phyloP scores from a whole-genome alignment of 768 basidiomycete genomes.

The Leucosporidium yakuticum region DNA sequence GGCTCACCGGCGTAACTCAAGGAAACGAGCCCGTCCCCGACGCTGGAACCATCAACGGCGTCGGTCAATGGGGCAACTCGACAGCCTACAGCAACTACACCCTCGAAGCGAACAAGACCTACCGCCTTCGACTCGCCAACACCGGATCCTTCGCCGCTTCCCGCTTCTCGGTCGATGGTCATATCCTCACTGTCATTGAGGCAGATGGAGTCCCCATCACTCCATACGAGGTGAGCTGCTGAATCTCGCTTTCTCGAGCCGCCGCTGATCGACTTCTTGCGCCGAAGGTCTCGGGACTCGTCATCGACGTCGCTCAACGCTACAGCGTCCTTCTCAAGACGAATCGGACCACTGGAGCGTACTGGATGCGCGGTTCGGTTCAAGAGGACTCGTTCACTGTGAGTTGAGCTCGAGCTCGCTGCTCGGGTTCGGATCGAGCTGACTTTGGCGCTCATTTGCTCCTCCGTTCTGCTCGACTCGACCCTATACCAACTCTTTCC shows the following conservation, averaged over 20 bases:
- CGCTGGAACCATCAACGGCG: slow-evolving; percentile 7
- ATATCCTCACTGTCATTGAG: slow-evolving; percentile 50
- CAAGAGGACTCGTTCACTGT: not conserved
- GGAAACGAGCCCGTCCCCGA: slow-evolving; percentile 14
- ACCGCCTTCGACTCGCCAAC: slow-evolving; percentile 53
- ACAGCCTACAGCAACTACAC: not conserved
- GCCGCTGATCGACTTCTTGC: no score
- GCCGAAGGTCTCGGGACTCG: slow-evolving; percentile 43
- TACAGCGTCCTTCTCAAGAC: slow-evolving; percentile 51
- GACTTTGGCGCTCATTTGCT: not conserved
- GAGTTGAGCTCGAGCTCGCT: not conserved
- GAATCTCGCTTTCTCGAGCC: no score
- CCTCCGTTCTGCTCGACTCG: no score
- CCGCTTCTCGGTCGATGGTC: slow-evolving; percentile 50
- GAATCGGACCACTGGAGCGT: slow-evolving; percentile 45
- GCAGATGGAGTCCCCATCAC: slow-evolving; percentile 50
- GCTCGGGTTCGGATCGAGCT: not conserved
- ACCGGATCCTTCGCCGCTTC: slow-evolving; percentile 51
- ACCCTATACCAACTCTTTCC: no score
- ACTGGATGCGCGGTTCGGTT: slow-evolving; percentile 32
- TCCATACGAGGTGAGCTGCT: slow-evolving; percentile 40
- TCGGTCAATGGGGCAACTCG: slow-evolving; percentile 3
- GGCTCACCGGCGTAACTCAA: not conserved
- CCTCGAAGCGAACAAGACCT: slow-evolving; percentile 34
- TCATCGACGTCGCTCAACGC: slow-evolving; percentile 51